Percentiles rank a stretch among this genome's conserved stretches.
These are phyloP conservation scores for Clitocybe nebularis DNA, from an alignment of 1,284 basidiomycete genomes.

Conservation along the genomic window DNA sequence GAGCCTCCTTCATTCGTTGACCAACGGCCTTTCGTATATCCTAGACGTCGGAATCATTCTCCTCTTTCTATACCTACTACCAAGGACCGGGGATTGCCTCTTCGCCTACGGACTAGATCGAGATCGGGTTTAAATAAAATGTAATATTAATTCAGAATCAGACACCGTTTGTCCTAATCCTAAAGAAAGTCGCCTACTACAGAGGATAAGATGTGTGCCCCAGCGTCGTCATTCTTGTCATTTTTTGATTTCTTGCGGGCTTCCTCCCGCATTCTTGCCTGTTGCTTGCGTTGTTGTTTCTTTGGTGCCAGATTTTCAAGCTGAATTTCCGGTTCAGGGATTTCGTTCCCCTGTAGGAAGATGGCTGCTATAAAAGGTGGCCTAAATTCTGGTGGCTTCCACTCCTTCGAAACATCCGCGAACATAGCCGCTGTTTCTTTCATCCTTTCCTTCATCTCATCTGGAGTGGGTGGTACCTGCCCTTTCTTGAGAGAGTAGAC, in stretches of 20 bases:
- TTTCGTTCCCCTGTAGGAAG: conserved; percentile 5
- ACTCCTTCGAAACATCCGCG: conserved; percentile 47
- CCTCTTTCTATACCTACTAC: background rate
- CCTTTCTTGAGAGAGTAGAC: conserved; percentile 50
- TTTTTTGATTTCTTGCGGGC: too few relatives aligned
- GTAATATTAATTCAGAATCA: too few relatives aligned
- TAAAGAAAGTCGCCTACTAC: too few relatives aligned
- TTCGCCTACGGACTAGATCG: background rate
- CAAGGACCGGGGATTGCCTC: background rate
- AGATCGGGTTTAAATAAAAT: too few relatives aligned
- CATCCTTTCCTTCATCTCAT: conserved; percentile 38
- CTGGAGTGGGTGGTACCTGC: conserved; percentile 25
- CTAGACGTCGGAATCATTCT: background rate
- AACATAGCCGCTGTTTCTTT: conserved; percentile 37
- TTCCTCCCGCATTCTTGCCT: background rate
- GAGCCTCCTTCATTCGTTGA: conserved; percentile 1
- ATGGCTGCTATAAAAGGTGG: conserved; percentile 3
- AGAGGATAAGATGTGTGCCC: too few relatives aligned
- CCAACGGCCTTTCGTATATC: conserved; percentile 6
- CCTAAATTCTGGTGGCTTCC: conserved; percentile 30
- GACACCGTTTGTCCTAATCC: too few relatives aligned
- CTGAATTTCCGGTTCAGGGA: background rate
- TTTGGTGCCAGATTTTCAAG: background rate
- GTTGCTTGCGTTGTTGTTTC: conserved; percentile 1
- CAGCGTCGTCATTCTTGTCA: too few relatives aligned